Evolutionary conservation across 257 asterid species (phyloP).

Genomic region (Penstemon barbatus): DNA sequence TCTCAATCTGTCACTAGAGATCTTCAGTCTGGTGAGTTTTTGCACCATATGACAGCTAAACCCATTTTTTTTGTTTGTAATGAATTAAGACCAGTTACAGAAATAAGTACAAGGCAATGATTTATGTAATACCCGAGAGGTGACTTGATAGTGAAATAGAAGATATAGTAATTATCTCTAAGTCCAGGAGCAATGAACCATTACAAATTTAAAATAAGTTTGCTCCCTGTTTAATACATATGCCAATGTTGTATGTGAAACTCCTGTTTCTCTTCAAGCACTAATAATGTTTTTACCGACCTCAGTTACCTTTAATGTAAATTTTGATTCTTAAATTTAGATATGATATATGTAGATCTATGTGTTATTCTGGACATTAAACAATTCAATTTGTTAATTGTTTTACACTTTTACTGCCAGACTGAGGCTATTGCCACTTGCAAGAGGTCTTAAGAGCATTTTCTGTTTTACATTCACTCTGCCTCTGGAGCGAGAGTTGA

Average conservation of each 20-base stretch:
- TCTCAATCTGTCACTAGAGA: slow-evolving; percentile 36
- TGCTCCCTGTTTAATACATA: neutral
- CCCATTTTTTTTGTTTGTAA: neutral
- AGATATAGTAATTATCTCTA: neutral
- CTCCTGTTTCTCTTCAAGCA: neutral
- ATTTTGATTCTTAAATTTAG: too few relatives aligned
- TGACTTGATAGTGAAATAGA: slow-evolving; percentile 7
- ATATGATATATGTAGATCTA: neutral
- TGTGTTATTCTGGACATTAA: neutral
- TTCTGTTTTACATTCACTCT: neutral
- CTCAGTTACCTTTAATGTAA: neutral
- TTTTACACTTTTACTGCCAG: neutral
- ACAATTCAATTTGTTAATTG: neutral
- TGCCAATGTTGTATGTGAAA: neutral
- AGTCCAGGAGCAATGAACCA: slow-evolving; percentile 4
- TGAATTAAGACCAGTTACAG: neutral
- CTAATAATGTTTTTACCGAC: neutral
- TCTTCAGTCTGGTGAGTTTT: slow-evolving; percentile 55
- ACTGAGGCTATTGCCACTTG: slow-evolving; percentile 3
- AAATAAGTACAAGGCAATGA: slow-evolving; percentile 8
- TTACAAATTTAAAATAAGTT: neutral
- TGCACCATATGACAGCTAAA: slow-evolving; percentile 4
- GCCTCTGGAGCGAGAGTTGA: neutral
- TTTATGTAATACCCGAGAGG: neutral
- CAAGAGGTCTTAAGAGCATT: neutral